These are phyloP conservation scores for Knufia fluminis DNA, from an alignment of 2,329 filamentous ascomycete genomes.

Conservation along the genomic window DNA sequence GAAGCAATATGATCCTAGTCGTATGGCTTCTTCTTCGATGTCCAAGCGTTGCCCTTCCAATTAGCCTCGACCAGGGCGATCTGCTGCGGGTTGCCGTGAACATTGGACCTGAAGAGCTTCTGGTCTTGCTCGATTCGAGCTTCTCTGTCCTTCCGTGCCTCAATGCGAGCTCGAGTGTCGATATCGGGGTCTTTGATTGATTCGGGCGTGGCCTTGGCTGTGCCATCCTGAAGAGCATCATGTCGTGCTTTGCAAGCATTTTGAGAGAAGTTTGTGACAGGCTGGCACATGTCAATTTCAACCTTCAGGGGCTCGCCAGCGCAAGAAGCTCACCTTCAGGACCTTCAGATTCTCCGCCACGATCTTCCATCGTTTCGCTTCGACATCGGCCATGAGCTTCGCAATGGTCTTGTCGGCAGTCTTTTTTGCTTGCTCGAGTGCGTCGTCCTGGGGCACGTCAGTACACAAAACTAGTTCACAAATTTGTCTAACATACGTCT, in stretches of 20 bases:
- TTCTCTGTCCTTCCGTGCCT: constrained; percentile 18
- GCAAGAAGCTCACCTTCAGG: constrained; percentile 24
- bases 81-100: not conserved
- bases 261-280: constrained; percentile 35
- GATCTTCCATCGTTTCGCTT: constrained; percentile 37
- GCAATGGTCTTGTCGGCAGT: constrained; percentile 36
- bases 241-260: constrained; percentile 39
- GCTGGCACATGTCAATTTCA: constrained; percentile 10
- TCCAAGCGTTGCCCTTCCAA: constrained; percentile 20
- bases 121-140: constrained; percentile 13
- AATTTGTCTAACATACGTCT: constrained; percentile 31
- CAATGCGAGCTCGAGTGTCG: constrained; percentile 19
- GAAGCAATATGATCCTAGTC: not conserved
- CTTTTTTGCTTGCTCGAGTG: constrained; percentile 33
- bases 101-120: not conserved
- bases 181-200: constrained; percentile 18
- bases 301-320: constrained; percentile 1
- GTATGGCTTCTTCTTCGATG: constrained; percentile 9
- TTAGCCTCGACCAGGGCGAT: constrained; percentile 12
- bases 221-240: constrained; percentile 33
- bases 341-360: constrained; percentile 36
- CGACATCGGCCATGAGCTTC: constrained; percentile 31
- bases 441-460: constrained; percentile 33
- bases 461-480: not conserved
- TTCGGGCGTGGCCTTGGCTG: constrained; percentile 37